These are phyloP conservation scores for Pyrenochaeta sp. DNA, from an alignment of 2,329 filamentous ascomycete species.

Conservation along the genomic window DNA sequence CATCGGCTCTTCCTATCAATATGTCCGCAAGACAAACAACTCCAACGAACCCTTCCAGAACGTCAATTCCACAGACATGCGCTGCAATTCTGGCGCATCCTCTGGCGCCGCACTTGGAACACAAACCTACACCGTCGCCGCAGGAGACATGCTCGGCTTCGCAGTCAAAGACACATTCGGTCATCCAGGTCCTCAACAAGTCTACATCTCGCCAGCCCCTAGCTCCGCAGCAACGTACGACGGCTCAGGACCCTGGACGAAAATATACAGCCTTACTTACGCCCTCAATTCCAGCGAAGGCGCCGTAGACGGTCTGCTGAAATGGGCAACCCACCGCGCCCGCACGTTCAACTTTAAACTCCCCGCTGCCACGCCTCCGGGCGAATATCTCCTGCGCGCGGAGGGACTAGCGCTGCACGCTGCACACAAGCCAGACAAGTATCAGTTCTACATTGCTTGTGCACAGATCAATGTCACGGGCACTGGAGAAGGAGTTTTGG, in stretches of 20 bases:
- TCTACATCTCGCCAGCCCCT: slow-evolving; percentile 37
- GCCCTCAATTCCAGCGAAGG: slow-evolving; percentile 37
- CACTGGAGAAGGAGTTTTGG: slow-evolving; percentile 33
- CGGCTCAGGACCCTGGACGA: slow-evolving; percentile 36
- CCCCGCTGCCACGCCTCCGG: slow-evolving; percentile 44
- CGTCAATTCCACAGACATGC: slow-evolving; percentile 32
- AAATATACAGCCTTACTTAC: slow-evolving; percentile 39
- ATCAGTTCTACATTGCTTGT: slow-evolving; percentile 55
- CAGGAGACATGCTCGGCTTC: slow-evolving; percentile 57
- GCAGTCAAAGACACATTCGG: slow-evolving; percentile 56
- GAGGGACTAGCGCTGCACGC: slow-evolving; percentile 48
- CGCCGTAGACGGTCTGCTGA: slow-evolving; percentile 18
- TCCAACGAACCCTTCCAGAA: slow-evolving; percentile 32
- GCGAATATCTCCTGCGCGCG: slow-evolving; percentile 53
- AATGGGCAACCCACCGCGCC: slow-evolving; percentile 37
- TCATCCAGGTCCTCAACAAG: slow-evolving; percentile 34
- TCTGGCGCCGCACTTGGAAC: slow-evolving; percentile 25
- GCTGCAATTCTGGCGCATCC: slow-evolving; percentile 30
- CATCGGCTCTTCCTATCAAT: slow-evolving; percentile 32
- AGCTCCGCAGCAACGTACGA: slow-evolving; percentile 23
- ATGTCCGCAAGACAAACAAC: slow-evolving; percentile 31
- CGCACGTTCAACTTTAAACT: slow-evolving; percentile 44
- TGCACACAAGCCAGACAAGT: slow-evolving; percentile 28
- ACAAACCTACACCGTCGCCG: slow-evolving; percentile 26
- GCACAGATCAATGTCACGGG: slow-evolving; percentile 52